A percentile compares a stretch with the other conserved stretches of the same genome.
phyloP scores from a whole-genome alignment of 2,329 filamentous ascomycete species.

The Ophiocordyceps unilateralis region DNA sequence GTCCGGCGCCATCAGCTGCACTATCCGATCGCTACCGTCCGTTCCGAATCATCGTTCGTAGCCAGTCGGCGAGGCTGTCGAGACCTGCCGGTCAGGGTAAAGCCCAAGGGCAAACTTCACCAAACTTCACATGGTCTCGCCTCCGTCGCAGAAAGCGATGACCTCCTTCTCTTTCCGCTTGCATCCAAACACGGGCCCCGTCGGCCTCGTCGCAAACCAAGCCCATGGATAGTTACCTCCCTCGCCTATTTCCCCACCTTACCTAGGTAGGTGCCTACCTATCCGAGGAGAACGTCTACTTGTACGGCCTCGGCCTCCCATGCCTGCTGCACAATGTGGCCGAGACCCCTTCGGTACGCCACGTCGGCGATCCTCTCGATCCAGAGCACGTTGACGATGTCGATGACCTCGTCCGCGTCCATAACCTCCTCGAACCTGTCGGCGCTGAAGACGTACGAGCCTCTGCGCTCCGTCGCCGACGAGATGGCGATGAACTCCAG shows the following conservation, averaged over 20 bases:
- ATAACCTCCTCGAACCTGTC: conserved; percentile 23
- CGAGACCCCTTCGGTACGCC: conserved; percentile 22
- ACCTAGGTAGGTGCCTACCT: conserved; percentile 2
- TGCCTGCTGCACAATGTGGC: conserved; percentile 21
- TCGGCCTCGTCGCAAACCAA: too few relatives aligned
- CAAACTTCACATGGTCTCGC: too few relatives aligned
- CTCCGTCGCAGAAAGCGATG: background rate
- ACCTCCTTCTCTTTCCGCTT: background rate
- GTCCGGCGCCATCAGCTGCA: too few relatives aligned
- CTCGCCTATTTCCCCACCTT: background rate
- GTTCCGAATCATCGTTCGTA: background rate
- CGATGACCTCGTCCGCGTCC: conserved; percentile 23
- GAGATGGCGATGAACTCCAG: conserved; percentile 27
- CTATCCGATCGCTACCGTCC: too few relatives aligned
- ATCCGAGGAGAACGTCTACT: conserved; percentile 24
- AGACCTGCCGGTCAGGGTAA: background rate
- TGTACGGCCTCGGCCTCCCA: conserved; percentile 23
- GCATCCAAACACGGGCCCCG: too few relatives aligned
- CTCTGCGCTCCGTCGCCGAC: conserved; percentile 21
- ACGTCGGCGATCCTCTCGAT: conserved; percentile 26
- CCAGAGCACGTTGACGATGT: conserved; percentile 29
- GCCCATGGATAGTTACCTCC: too few relatives aligned
- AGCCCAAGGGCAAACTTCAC: background rate
- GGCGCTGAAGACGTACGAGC: conserved; percentile 20
- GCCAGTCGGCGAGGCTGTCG: background rate